Conservation (phyloP, 768 basidiomycete genomes). For the Myochromella boudieri region DNA sequence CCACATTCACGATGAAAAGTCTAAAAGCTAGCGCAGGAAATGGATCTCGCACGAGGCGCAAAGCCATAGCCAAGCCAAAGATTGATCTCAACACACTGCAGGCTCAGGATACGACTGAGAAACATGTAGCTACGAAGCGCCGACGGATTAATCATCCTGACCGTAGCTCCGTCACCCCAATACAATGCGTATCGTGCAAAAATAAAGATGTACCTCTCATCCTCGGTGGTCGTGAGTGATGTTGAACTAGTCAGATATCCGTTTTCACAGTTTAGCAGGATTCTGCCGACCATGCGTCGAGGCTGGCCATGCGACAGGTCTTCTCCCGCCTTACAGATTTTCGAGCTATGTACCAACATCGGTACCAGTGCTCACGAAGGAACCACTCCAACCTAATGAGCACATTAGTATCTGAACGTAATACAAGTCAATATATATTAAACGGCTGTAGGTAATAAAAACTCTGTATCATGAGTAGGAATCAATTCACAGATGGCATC, state of each 20-base stretch:
- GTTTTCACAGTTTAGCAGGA: conserved; percentile 34
- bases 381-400: background rate
- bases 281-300: conserved; percentile 72
- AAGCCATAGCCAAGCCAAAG: conserved; percentile 26
- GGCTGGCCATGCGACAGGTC: conserved; percentile 37
- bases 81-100: conserved; percentile 11
- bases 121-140: conserved; percentile 35
- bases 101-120: conserved; percentile 23
- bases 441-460: conserved; percentile 1
- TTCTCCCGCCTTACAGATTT: conserved; percentile 8
- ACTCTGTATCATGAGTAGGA: conserved; percentile 6
- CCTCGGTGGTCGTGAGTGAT: conserved; percentile 66
- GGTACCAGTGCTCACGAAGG: background rate
- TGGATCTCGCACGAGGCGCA: conserved; percentile 29
- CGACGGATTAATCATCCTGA: conserved; percentile 33
- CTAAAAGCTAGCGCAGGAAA: conserved; percentile 49
- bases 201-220: conserved; percentile 75
- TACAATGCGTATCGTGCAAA: conserved; percentile 59
- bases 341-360: conserved; percentile 8
- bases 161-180: conserved; percentile 20
- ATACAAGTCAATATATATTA: no score
- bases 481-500: no score
- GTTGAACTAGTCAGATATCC: background rate
- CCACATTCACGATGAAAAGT: conserved; percentile 52
- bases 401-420: no score